Evolutionary conservation across 306 rosid species (phyloP).

Genomic region (Prunus persica): DNA sequence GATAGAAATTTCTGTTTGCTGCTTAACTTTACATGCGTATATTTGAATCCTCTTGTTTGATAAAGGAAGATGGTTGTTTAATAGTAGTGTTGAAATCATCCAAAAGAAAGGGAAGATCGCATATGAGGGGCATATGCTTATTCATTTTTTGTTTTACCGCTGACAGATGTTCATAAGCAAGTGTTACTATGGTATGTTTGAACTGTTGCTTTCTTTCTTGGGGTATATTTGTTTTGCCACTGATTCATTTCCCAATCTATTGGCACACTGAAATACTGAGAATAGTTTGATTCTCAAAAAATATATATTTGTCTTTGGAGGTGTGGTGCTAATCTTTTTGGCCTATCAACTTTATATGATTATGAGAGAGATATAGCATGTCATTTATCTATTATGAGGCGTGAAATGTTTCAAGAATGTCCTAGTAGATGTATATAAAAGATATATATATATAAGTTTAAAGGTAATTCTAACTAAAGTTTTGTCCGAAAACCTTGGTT

Average conservation of each 20-base stretch:
- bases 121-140: neutral
- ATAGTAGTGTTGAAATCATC: neutral
- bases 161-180: neutral
- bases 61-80: neutral
- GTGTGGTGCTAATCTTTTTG: neutral
- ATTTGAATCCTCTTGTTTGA: neutral
- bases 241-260: neutral
- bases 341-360: neutral
- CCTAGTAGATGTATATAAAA: neutral
- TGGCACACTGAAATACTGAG: neutral
- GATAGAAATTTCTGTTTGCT: neutral
- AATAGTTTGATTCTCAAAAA: neutral
- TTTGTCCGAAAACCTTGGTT: neutral
- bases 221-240: neutral
- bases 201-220: constrained; percentile 3
- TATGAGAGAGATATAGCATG: neutral
- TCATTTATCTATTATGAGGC: neutral
- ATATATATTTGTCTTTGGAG: neutral
- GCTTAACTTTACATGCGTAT: neutral
- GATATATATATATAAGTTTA: neutral
- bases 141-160: neutral
- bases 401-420: neutral
- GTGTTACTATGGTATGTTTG: neutral
- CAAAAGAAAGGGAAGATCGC: neutral
- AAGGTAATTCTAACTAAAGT: neutral